These are phyloP conservation scores for Calcarisporium arbuscula DNA, from an alignment of 2,329 filamentous ascomycete genomes.

Conservation along the genomic window DNA sequence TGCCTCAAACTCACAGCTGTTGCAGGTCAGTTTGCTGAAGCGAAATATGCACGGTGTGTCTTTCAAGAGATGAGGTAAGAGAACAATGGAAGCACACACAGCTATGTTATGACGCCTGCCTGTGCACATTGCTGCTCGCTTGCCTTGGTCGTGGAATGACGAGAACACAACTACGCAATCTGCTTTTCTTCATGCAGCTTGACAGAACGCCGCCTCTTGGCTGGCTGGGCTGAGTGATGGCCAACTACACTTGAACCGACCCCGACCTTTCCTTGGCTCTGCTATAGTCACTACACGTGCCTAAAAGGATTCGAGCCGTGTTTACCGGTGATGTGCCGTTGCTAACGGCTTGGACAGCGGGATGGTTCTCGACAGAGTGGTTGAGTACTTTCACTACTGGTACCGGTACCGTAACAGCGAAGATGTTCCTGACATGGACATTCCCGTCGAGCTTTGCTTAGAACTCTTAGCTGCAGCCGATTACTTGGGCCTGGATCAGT, in stretches of 20 bases:
- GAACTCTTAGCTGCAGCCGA: conserved; percentile 74
- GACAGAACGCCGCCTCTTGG: conserved; percentile 40
- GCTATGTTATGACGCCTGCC: no score
- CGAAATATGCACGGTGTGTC: conserved; percentile 54
- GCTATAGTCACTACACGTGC: not conserved
- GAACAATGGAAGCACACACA: no score
- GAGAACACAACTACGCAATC: conserved; percentile 14
- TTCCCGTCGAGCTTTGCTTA: conserved; percentile 70
- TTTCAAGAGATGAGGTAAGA: conserved; percentile 71
- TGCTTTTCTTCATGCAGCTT: conserved; percentile 18
- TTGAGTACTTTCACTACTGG: conserved; percentile 80
- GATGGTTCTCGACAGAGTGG: conserved; percentile 70
- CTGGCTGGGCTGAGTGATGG: conserved; percentile 40
- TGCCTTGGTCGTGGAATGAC: conserved; percentile 25
- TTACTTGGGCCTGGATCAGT: conserved; percentile 62
- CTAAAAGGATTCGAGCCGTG: not conserved
- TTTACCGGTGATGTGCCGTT: not conserved
- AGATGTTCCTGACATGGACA: conserved; percentile 74
- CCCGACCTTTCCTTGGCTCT: conserved; percentile 6
- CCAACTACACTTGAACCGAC: conserved; percentile 62
- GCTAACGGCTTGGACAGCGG: conserved; percentile 42
- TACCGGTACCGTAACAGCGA: conserved; percentile 64
- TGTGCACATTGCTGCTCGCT: not conserved
- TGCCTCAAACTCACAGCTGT: conserved; percentile 13
- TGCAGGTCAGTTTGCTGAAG: conserved; percentile 59